A percentile compares a stretch with the other conserved stretches of the same genome.
Conservation (phyloP, 768 basidiomycete genomes). For the Tulasnella sp. region DNA sequence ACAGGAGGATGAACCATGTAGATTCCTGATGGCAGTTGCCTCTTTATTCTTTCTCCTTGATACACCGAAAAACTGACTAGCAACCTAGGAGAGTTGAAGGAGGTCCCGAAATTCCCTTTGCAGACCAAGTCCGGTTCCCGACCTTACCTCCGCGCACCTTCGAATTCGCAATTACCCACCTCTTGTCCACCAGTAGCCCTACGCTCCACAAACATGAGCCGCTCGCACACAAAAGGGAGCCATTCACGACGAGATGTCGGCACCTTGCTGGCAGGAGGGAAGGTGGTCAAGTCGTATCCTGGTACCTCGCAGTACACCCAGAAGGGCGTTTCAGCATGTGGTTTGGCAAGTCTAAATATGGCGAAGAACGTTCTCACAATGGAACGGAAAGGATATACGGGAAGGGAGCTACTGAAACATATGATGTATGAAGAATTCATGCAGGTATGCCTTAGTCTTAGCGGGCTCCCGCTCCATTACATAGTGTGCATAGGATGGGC, state of each 20-base stretch:
- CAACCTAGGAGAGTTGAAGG: background rate
- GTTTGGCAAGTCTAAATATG: slow-evolving; percentile 63
- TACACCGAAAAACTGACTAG: background rate
- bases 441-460: slow-evolving; percentile 36
- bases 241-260: background rate
- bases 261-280: background rate
- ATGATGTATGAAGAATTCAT: slow-evolving; percentile 38
- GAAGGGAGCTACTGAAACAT: slow-evolving; percentile 36
- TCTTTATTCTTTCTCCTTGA: background rate
- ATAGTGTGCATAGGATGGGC: background rate
- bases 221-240: background rate
- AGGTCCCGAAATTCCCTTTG: background rate
- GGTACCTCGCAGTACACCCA: slow-evolving; percentile 55
- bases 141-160: background rate
- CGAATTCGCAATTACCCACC: background rate
- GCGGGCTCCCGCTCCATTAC: background rate
- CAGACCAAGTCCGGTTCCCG: background rate
- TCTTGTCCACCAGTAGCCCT: background rate
- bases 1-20: background rate
- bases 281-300: slow-evolving; percentile 33
- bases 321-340: slow-evolving; percentile 53
- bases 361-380: slow-evolving; percentile 48
- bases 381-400: slow-evolving; percentile 36
- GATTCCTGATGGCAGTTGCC: background rate
- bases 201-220: background rate